phyloP scores from a whole-genome alignment of 192 early-diverging fungal species.

The Paraglomus occultum region DNA sequence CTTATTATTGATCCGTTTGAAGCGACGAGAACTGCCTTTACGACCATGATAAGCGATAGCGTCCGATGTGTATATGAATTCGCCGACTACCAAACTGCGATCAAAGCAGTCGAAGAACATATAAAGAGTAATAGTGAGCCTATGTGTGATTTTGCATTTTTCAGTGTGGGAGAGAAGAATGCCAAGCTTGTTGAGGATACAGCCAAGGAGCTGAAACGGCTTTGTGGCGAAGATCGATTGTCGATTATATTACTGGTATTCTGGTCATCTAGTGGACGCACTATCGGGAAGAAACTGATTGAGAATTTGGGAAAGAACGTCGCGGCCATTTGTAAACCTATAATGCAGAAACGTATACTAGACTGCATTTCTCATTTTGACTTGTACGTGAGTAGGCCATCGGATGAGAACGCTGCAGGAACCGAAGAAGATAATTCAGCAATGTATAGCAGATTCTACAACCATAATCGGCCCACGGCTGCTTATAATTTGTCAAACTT shows the following conservation, averaged over 20 bases:
- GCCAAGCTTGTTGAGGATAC: conserved; percentile 28
- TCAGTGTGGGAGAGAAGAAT: conserved; percentile 29
- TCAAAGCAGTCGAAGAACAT: conserved; percentile 23
- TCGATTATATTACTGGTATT: conserved; percentile 37
- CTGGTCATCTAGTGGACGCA: conserved; percentile 37
- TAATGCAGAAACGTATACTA: conserved; percentile 35
- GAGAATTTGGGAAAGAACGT: conserved; percentile 31
- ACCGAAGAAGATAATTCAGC: neutral
- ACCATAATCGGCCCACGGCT: neutral
- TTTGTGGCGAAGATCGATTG: conserved; percentile 31
- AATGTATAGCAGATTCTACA: conserved; percentile 13
- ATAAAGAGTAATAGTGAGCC: conserved; percentile 25
- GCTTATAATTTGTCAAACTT: no score
- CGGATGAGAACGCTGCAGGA: neutral
- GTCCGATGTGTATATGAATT: conserved; percentile 32
- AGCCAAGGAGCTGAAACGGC: conserved; percentile 26
- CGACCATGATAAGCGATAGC: conserved; percentile 9
- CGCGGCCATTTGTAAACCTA: conserved; percentile 37
- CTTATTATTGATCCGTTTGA: conserved; percentile 23
- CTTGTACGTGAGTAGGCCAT: conserved; percentile 20
- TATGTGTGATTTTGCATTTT: conserved; percentile 37
- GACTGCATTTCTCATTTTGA: conserved; percentile 35
- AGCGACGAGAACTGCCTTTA: neutral
- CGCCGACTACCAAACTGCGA: conserved; percentile 28
- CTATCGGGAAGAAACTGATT: conserved; percentile 36